Percentiles rank a stretch among this genome's conserved stretches.
Conservation (phyloP, 2,329 filamentous ascomycete genomes). For the Dactylellina leptospora region DNA sequence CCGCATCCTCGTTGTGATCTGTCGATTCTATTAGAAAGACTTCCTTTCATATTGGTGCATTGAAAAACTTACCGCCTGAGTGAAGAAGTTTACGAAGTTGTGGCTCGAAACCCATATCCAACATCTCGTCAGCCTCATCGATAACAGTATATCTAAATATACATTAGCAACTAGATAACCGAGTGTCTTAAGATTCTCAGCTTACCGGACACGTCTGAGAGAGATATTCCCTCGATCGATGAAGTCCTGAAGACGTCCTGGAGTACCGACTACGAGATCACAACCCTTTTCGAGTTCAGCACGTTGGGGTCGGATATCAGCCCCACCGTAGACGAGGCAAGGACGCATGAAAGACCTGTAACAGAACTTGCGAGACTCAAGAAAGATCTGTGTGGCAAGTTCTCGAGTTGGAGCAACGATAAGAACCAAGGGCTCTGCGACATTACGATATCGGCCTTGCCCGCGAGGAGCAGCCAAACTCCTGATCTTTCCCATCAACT, state of each 20-base stretch:
- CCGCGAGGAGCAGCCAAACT: conserved; percentile 81
- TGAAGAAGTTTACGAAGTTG: conserved; percentile 79
- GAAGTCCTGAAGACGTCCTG: conserved; percentile 85
- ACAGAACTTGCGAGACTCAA: conserved; percentile 89
- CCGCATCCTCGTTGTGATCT: conserved; percentile 78
- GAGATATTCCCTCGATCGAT: conserved; percentile 77
- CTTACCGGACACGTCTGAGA: conserved; percentile 78
- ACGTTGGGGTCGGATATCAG: conserved; percentile 74
- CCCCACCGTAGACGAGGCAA: conserved; percentile 87
- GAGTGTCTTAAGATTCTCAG: conserved; percentile 56
- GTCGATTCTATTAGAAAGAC: conserved; percentile 55
- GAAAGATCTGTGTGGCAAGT: conserved; percentile 91
- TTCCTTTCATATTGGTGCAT: neutral
- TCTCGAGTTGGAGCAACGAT: conserved; percentile 88
- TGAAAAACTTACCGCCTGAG: conserved; percentile 74
- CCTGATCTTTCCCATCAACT: conserved; percentile 94
- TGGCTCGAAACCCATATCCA: conserved; percentile 79
- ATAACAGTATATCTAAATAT: conserved; percentile 72
- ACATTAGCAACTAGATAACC: neutral
- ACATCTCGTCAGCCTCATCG: conserved; percentile 94
- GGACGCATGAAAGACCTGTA: conserved; percentile 95
- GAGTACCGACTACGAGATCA: conserved; percentile 86
- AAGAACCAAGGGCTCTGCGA: conserved; percentile 89
- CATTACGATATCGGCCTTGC: conserved; percentile 59
- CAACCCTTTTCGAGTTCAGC: conserved; percentile 81